These are phyloP conservation scores for Magnolia officinalis DNA, from an alignment of 164 flowering plant species.

Conservation along the genomic window DNA sequence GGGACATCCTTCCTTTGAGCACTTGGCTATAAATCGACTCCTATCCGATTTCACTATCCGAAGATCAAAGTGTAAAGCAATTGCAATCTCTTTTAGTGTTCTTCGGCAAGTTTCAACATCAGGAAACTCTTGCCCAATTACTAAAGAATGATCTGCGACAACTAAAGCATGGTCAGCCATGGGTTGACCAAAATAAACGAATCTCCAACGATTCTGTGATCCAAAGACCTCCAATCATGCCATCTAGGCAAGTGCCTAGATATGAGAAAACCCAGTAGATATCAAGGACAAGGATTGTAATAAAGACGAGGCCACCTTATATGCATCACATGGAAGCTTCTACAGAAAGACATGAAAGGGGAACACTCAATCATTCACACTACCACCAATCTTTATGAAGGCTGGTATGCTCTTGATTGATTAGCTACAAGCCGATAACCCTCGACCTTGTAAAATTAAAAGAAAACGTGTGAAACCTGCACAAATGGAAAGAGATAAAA, in stretches of 20 bases:
- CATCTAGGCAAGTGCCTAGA: not conserved
- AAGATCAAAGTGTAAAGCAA: slow-evolving; percentile 89
- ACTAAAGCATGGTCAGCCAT: slow-evolving; percentile 16
- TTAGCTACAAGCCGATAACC: not conserved
- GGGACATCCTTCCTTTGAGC: slow-evolving; percentile 95
- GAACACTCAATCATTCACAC: not conserved
- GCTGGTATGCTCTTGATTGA: not conserved
- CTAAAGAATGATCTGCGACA: slow-evolving; percentile 36
- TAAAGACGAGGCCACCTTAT: not conserved
- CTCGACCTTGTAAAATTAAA: not conserved
- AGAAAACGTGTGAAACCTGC: not conserved
- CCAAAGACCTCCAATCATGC: not conserved
- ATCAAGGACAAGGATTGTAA: not conserved
- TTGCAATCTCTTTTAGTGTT: slow-evolving; percentile 77
- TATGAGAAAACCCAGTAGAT: not conserved
- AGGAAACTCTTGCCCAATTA: slow-evolving; percentile 87
- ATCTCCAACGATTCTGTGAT: not conserved
- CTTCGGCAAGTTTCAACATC: slow-evolving; percentile 74
- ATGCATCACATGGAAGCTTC: not conserved
- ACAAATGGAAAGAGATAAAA: not conserved
- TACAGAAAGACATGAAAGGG: not conserved
- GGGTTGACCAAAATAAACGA: not conserved
- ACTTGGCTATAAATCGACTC: slow-evolving; percentile 91
- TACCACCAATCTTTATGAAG: not conserved
- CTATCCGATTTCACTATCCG: slow-evolving; percentile 98